Percentiles rank a stretch among this genome's conserved stretches.
Evolutionary conservation across 345 rosid genomes (phyloP).

Genomic region (Melaleuca quinquenervia): DNA sequence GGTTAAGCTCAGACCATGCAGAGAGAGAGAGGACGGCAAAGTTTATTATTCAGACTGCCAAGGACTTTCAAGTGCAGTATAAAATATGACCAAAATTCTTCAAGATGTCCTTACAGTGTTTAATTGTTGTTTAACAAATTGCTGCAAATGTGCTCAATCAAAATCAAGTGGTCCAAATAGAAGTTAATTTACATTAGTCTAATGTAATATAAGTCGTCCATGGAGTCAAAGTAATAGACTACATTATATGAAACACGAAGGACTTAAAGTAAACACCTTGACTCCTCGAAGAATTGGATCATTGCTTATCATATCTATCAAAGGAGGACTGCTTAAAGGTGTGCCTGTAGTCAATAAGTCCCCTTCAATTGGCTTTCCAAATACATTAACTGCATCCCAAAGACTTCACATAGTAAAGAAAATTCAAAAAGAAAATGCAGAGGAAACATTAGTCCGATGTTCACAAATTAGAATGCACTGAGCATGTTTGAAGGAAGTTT

Average conservation of each 20-base stretch:
- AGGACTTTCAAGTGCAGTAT: not conserved
- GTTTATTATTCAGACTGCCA: not conserved
- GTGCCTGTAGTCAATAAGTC: slow-evolving; percentile 71
- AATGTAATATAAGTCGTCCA: not conserved
- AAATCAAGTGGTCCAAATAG: not conserved
- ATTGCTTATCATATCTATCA: slow-evolving; percentile 84
- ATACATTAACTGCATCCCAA: slow-evolving; percentile 84
- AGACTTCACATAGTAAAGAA: slow-evolving; percentile 32
- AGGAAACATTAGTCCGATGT: not conserved
- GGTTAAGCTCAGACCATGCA: not conserved
- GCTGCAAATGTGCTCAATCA: not conserved
- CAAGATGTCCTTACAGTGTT: not conserved
- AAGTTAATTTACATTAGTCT: not conserved
- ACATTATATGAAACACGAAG: not conserved
- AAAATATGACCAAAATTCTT: not conserved
- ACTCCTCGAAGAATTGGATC: slow-evolving; percentile 85
- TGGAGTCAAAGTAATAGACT: not conserved
- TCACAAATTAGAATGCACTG: not conserved
- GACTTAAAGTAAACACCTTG: slow-evolving; percentile 38
- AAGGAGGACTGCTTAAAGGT: slow-evolving; percentile 78
- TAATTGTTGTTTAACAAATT: not conserved
- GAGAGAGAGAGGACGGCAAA: not conserved
- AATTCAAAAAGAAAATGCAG: not conserved
- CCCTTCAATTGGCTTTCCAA: slow-evolving; percentile 57
- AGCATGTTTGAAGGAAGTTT: slow-evolving; percentile 1